Base-by-base conservation (phyloP, 2,329 filamentous ascomycete species). In the Fusarium annulatum region DNA sequence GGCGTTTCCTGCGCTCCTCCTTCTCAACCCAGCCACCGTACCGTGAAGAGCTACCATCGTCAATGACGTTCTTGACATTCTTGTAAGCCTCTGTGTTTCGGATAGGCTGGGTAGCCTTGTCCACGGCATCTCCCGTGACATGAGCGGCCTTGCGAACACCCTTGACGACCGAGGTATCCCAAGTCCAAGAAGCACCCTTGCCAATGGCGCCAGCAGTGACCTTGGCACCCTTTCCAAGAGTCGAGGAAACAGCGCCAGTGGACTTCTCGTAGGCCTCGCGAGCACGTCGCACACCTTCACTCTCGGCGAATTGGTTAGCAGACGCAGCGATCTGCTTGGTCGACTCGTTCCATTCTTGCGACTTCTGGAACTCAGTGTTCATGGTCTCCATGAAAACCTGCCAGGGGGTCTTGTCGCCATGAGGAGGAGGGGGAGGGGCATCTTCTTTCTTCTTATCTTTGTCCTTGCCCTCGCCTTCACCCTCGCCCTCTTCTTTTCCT, bases 351-450 rank as follows among this genome's bases (percentile, higher is more conserved):
- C 96, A 99, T 82, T 99, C 96, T 81, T 98, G 97, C 21, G 95
- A 98, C 59, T 94, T 93, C 83, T 98, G 95, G 85, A 99, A 97
- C 84, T 99, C 96, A 64, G 88, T 89, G 82, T 94, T 91, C 84
- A 99, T 90, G n/a, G 96, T 99, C 81, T 99, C 96, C 80, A 94
- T 94, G 86, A 99, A 99, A 38, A 99, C 96, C 82, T 98, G 94
- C 95, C 96, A 98, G 61, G 96, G 96, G 7, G 96, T 96, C 87
- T 99, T 99, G 85, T 97, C 95, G 69, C 96, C 96, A 80, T 99
- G 96, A 26, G 95, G 96, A n/a, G 96, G 96, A 19, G 95, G 96
- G 28, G 96, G 94, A 18, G 95, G 92, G 34, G 90, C 83, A 69
- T 94, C 90, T 77, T 94, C 90, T 80, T 91, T 88, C 81, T 92